Evolutionary conservation across 768 basidiomycete species (phyloP).

Genomic region (Serpula lacrymans): DNA sequence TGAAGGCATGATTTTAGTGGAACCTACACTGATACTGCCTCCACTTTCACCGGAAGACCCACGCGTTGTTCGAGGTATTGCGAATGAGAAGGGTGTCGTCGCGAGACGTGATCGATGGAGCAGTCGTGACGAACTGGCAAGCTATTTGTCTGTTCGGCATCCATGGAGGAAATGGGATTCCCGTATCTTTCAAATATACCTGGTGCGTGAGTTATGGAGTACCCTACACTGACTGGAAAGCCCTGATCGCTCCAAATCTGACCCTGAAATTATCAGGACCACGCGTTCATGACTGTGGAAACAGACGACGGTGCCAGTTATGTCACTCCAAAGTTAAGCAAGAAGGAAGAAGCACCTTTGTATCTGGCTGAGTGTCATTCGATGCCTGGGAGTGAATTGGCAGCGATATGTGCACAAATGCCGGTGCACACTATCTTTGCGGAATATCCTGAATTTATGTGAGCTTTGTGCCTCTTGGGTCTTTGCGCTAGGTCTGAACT

Average conservation of each 20-base stretch:
- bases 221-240: too few relatives aligned
- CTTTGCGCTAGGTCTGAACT: constrained; percentile 16
- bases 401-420: constrained; percentile 11
- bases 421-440: constrained; percentile 28
- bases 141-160: constrained; percentile 13
- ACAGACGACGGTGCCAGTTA: neutral
- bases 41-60: constrained; percentile 21
- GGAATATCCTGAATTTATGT: constrained; percentile 28
- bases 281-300: constrained; percentile 20
- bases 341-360: constrained; percentile 25
- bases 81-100: constrained; percentile 25
- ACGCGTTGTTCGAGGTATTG: constrained; percentile 24
- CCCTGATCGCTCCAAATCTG: too few relatives aligned
- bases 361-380: constrained; percentile 24
- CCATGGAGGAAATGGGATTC: constrained; percentile 23
- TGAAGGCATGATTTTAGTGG: constrained; percentile 20
- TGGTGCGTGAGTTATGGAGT: constrained; percentile 13
- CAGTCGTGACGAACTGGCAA: constrained; percentile 15
- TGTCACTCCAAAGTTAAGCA: constrained; percentile 21
- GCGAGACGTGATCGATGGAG: constrained; percentile 24
- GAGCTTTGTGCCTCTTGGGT: neutral
- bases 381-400: constrained; percentile 19
- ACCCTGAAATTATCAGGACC: too few relatives aligned
- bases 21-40: constrained; percentile 31
- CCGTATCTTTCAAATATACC: constrained; percentile 17